phyloP scores from a whole-genome alignment of 129 eudicot genomes.

The Pulicaria dysenterica region DNA sequence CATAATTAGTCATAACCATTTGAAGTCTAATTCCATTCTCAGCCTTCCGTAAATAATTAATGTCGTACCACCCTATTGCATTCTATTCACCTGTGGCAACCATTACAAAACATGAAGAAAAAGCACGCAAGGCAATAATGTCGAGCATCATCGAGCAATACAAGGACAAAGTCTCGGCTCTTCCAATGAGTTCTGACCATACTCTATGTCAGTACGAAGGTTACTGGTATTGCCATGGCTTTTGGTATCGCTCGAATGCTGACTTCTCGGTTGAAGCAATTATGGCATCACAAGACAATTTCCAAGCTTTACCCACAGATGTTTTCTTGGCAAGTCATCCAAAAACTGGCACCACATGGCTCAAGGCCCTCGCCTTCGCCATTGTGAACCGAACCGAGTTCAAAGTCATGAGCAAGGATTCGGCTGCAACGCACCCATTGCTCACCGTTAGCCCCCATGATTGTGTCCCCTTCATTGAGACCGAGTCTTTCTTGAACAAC shows the following conservation, averaged over 20 bases:
- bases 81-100: constrained; percentile 27
- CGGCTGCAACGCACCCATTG: too few species aligned
- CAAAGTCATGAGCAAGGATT: too few species aligned
- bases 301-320: constrained; percentile 31
- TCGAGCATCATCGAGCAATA: constrained; percentile 14
- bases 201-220: constrained; percentile 25
- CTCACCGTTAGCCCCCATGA: constrained; percentile 34
- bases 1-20: too few species aligned
- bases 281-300: constrained; percentile 31
- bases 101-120: constrained; percentile 27
- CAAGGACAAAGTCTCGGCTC: constrained; percentile 16
- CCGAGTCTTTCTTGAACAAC: neutral
- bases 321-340: constrained; percentile 37
- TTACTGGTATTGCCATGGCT: constrained; percentile 38
- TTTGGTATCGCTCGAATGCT: constrained; percentile 6
- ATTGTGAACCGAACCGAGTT: constrained; percentile 13
- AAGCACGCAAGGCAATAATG: constrained; percentile 19
- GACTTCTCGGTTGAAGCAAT: constrained; percentile 28
- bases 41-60: too few species aligned
- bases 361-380: constrained; percentile 41
- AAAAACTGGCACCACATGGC: constrained; percentile 48
- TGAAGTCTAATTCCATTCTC: too few species aligned
- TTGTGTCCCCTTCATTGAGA: constrained; percentile 40
- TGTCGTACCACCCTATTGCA: neutral
- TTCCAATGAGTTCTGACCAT: constrained; percentile 20